A percentile compares a stretch with the other conserved stretches of the same genome.
Evolutionary conservation across 805 yeast species (phyloP).

Genomic region (baker's yeast (Saccharomyces cerevisiae)): DNA sequence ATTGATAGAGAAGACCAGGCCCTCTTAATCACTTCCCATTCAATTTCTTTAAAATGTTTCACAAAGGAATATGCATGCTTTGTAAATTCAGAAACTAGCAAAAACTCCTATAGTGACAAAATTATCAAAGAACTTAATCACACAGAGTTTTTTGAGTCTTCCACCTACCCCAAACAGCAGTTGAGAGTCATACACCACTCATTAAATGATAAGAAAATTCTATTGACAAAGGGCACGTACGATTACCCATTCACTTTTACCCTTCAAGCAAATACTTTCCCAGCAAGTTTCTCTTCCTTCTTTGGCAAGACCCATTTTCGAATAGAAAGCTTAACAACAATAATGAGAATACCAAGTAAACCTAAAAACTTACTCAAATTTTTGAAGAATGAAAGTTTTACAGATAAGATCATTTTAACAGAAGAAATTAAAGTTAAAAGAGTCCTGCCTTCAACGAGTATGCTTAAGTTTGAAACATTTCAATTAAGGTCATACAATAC

Average conservation of each 20-base stretch:
- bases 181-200: slow-evolving; percentile 1
- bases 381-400: neutral
- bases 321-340: slow-evolving; percentile 8
- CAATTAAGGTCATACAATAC: neutral
- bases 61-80: slow-evolving; percentile 13
- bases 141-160: neutral
- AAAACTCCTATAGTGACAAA: neutral
- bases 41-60: slow-evolving; percentile 14
- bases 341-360: slow-evolving; percentile 1
- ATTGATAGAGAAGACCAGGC: slow-evolving; percentile 2
- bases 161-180: neutral
- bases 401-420: slow-evolving; percentile 12
- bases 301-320: slow-evolving; percentile 13
- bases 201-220: neutral
- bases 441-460: slow-evolving; percentile 7
- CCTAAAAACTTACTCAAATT: slow-evolving; percentile 5
- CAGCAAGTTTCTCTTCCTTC: slow-evolving; percentile 6
- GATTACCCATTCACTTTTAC: slow-evolving; percentile 13
- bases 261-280: slow-evolving; percentile 7
- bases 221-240: slow-evolving; percentile 6
- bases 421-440: slow-evolving; percentile 10
- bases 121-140: neutral
- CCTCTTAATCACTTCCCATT: slow-evolving; percentile 7
- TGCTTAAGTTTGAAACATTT: neutral
- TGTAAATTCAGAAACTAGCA: slow-evolving; percentile 2